phyloP scores from a whole-genome alignment of 2,329 filamentous ascomycete genomes.

The Penicillium sp. region DNA sequence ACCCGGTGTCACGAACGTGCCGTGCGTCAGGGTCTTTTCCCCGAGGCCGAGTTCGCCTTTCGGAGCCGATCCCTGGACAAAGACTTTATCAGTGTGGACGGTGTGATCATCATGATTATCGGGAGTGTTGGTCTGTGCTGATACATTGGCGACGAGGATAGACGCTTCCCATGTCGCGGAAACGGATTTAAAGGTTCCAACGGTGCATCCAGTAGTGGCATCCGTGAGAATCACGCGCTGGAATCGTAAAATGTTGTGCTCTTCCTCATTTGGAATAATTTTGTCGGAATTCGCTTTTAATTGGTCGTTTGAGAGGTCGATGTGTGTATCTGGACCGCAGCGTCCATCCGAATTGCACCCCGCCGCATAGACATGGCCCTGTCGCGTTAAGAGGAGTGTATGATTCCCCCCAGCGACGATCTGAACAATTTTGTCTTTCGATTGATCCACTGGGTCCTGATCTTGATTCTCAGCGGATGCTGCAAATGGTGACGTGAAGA shows the following conservation, averaged over 20 bases:
- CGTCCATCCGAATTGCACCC: constrained; percentile 59
- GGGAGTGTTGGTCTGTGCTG: background rate
- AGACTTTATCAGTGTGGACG: constrained; percentile 48
- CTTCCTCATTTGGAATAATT: background rate
- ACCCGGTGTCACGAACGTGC: constrained; percentile 16
- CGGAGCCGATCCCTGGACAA: constrained; percentile 63
- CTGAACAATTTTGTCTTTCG: constrained; percentile 20
- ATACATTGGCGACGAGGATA: constrained; percentile 52
- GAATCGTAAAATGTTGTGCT: constrained; percentile 23
- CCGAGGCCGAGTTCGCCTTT: constrained; percentile 74
- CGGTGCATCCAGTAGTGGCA: background rate
- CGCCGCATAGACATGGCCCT: constrained; percentile 62
- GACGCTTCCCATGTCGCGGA: constrained; percentile 80
- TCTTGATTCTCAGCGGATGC: background rate
- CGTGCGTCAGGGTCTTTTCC: background rate
- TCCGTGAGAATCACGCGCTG: constrained; percentile 27
- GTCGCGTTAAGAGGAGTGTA: constrained; percentile 67
- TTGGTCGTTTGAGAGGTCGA: background rate
- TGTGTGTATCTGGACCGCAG: constrained; percentile 31
- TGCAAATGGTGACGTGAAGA: constrained; percentile 54
- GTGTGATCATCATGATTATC: background rate
- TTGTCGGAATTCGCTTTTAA: background rate
- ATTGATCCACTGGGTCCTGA: background rate
- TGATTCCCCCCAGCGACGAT: constrained; percentile 79
- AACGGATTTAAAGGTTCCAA: constrained; percentile 47